These are phyloP conservation scores for Aspergillus nidulans DNA, from an alignment of 495 filamentous ascomycete species.

Conservation along the genomic window DNA sequence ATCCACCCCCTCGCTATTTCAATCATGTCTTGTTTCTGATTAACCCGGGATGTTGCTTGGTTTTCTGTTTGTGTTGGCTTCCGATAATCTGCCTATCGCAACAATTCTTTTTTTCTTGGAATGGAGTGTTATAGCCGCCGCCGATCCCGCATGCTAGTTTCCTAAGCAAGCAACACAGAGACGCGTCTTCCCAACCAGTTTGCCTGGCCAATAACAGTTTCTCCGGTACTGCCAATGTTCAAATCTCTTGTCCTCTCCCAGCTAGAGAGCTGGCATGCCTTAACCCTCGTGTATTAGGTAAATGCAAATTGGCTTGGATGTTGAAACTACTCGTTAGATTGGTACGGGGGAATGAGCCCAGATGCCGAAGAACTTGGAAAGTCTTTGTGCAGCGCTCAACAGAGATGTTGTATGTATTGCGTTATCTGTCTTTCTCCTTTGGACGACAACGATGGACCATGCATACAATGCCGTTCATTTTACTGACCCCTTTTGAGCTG, in stretches of 20 bases:
- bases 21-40: background rate
- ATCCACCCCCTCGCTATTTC: background rate
- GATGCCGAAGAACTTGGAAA: background rate
- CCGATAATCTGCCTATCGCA: too few relatives aligned
- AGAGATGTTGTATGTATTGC: background rate
- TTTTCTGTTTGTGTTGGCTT: too few relatives aligned
- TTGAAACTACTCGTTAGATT: background rate
- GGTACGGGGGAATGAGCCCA: background rate
- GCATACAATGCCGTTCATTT: background rate
- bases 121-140: background rate
- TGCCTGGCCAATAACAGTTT: background rate
- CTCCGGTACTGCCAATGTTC: background rate
- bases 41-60: background rate
- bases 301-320: background rate
- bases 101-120: too few relatives aligned
- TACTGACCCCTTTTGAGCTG: constrained; percentile 6
- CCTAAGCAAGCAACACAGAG: background rate
- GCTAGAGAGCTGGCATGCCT: background rate
- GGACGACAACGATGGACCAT: background rate
- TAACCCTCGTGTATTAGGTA: background rate
- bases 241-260: background rate
- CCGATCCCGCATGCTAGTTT: background rate
- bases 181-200: background rate
- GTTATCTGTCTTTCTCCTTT: background rate
- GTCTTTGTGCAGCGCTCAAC: background rate